These are phyloP conservation scores for Trichoderma erinaceum DNA, from an alignment of 495 filamentous ascomycete species.

Conservation along the genomic window DNA sequence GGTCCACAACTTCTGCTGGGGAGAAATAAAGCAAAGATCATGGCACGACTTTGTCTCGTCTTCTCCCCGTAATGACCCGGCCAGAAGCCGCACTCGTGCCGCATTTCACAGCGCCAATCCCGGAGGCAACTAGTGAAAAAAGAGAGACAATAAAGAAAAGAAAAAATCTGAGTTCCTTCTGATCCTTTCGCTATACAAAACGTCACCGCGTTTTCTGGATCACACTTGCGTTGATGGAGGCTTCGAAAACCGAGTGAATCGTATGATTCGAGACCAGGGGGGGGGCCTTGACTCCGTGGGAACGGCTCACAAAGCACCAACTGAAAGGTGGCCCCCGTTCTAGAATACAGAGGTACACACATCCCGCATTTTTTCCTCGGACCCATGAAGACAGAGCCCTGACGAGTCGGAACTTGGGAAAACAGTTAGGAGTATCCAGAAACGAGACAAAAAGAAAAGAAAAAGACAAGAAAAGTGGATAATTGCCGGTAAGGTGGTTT, in stretches of 20 bases:
- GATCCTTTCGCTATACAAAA: background rate
- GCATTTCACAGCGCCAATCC: background rate
- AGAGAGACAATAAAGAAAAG: background rate
- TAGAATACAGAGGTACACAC: background rate
- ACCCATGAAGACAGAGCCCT: too few species aligned
- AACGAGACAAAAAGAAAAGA: too few species aligned
- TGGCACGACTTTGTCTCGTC: background rate
- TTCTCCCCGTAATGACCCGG: background rate
- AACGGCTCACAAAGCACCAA: background rate
- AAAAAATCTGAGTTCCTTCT: background rate
- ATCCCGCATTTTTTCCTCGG: too few species aligned
- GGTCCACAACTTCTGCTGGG: background rate
- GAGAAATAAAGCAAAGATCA: background rate
- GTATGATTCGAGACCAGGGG: slow-evolving; percentile 3
- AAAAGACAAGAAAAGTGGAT: background rate
- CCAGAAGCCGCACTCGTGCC: background rate
- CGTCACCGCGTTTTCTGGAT: background rate
- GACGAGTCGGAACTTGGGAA: too few species aligned
- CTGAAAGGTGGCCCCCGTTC: background rate
- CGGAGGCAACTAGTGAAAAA: background rate
- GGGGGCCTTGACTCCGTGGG: background rate
- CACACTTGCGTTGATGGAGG: background rate
- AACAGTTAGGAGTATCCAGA: too few species aligned
- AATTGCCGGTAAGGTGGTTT: background rate
- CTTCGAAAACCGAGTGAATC: background rate